Conservation (phyloP, 441 rosid genomes). For the Manihot esculenta region DNA sequence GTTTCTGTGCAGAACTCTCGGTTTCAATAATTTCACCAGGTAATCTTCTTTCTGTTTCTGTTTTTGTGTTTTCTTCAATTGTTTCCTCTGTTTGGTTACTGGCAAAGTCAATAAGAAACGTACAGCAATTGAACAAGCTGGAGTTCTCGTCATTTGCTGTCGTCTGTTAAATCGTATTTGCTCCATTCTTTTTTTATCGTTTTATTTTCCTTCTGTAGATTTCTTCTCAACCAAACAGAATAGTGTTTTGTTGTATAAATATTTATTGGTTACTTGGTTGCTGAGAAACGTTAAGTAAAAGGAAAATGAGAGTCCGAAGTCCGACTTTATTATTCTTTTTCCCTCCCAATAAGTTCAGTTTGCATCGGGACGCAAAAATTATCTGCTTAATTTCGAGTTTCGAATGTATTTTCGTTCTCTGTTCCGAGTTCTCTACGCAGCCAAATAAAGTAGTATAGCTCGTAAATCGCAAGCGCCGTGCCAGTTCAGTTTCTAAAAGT, state of each 20-base stretch:
- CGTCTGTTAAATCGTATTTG: not conserved
- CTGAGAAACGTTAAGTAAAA: not conserved
- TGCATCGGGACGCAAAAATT: no score
- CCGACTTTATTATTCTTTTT: no score
- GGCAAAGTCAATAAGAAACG: not conserved
- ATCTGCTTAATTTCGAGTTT: no score
- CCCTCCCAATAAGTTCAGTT: no score
- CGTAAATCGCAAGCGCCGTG: not conserved
- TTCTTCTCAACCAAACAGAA: slow-evolving; percentile 7
- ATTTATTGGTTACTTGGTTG: not conserved
- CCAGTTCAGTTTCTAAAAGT: not conserved
- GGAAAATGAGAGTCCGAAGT: not conserved
- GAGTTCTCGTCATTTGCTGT: not conserved
- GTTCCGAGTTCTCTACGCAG: not conserved
- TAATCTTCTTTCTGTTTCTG: not conserved
- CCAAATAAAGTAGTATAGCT: not conserved
- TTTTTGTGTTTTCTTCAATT: not conserved
- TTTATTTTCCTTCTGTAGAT: not conserved
- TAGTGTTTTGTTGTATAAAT: not conserved
- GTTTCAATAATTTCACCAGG: slow-evolving; percentile 9
- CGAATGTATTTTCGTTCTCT: not conserved
- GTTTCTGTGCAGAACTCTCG: not conserved
- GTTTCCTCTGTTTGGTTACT: slow-evolving; percentile 1
- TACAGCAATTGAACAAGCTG: not conserved
- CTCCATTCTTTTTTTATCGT: not conserved